These are phyloP conservation scores for Tephrocybe sp. DNA, from an alignment of 768 basidiomycete genomes.

Conservation along the genomic window DNA sequence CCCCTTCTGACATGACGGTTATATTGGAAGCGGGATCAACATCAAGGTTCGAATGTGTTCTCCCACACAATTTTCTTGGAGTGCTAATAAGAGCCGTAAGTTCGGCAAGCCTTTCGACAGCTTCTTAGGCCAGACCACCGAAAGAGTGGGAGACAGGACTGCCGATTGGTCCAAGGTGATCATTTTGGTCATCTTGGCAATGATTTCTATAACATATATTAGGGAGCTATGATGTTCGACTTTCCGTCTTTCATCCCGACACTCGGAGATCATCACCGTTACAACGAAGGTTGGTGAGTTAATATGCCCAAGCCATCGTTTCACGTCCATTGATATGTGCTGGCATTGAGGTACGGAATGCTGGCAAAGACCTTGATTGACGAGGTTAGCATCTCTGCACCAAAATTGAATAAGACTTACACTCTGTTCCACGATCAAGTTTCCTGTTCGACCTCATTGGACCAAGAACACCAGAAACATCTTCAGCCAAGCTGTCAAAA, in stretches of 20 bases:
- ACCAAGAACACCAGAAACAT: constrained; percentile 34
- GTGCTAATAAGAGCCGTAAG: constrained; percentile 16
- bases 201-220: neutral
- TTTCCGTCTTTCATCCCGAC: constrained; percentile 35
- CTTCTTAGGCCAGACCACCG: constrained; percentile 35
- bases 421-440: constrained; percentile 19
- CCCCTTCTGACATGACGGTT: constrained; percentile 2
- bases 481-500: constrained; percentile 28
- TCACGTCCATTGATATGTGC: neutral
- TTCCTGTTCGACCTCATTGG: constrained; percentile 37
- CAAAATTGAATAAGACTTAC: constrained; percentile 3
- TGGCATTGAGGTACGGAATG: constrained; percentile 14
- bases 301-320: neutral
- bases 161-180: constrained; percentile 37
- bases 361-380: constrained; percentile 29
- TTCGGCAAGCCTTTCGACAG: constrained; percentile 36
- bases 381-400: constrained; percentile 25
- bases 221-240: constrained; percentile 41
- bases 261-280: constrained; percentile 32
- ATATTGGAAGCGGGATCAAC: constrained; percentile 28
- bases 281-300: constrained; percentile 32
- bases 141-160: constrained; percentile 27
- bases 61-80: neutral
- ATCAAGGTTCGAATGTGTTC: constrained; percentile 25
- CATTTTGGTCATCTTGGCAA: neutral